phyloP scores from a whole-genome alignment of 805 yeast genomes.

The Kluyveromyces lactis region DNA sequence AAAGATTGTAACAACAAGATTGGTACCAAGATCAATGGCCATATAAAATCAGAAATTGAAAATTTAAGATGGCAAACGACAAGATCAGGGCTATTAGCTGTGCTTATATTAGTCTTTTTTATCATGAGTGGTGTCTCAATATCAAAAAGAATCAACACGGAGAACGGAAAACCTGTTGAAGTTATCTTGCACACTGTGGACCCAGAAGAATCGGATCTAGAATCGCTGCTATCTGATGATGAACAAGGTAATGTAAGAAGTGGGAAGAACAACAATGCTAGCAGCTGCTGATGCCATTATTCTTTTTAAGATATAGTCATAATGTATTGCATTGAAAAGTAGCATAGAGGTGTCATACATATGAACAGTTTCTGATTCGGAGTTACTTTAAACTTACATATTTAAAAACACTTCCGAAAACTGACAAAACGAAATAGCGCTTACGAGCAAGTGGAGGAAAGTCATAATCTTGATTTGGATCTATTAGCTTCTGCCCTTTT shows the following conservation, averaged over 20 bases:
- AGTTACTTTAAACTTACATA: too few species aligned
- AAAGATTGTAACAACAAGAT: constrained; percentile 83
- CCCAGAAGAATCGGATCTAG: constrained; percentile 32
- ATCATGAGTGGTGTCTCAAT: constrained; percentile 46
- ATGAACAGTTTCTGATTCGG: too few species aligned
- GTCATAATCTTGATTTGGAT: too few species aligned
- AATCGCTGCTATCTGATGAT: constrained; percentile 7
- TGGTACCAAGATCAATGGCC: constrained; percentile 71
- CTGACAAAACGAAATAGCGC: too few species aligned
- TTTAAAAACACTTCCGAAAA: too few species aligned
- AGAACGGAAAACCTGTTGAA: constrained; percentile 29
- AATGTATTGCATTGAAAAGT: background rate
- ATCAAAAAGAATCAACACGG: constrained; percentile 30
- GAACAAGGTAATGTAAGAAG: constrained; percentile 12
- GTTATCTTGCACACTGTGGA: constrained; percentile 27
- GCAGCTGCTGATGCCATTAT: constrained; percentile 3
- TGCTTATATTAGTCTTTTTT: constrained; percentile 54
- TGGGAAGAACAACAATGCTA: constrained; percentile 8
- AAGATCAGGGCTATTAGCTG: constrained; percentile 75
- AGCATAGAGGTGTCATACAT: too few species aligned
- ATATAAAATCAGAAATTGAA: constrained; percentile 79
- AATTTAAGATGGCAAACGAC: constrained; percentile 89
- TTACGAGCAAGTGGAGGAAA: too few species aligned
- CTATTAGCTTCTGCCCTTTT: constrained; percentile 4
- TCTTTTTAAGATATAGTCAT: background rate